Conservation (phyloP, 345 rosid genomes). For the Lumnitzera racemosa region DNA sequence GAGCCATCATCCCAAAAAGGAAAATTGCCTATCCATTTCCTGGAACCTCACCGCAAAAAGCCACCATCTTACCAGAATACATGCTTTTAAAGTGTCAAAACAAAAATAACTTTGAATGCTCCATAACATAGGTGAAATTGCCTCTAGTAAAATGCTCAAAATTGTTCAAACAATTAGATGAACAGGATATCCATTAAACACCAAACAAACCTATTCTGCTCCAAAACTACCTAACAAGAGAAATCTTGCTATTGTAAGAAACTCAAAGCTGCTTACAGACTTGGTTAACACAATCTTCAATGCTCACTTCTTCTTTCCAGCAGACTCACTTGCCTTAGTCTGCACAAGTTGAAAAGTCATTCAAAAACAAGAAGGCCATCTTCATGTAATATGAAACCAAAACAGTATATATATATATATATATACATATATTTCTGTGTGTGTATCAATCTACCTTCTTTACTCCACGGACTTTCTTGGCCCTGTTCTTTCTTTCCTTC, state of each 20-base stretch:
- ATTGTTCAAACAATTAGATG: too few species aligned
- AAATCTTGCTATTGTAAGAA: conserved; percentile 1
- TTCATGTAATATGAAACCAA: background rate
- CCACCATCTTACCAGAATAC: too few species aligned
- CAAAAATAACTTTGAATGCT: too few species aligned
- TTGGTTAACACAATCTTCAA: background rate
- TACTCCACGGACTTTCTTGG: conserved; percentile 50
- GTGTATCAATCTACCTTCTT: conserved; percentile 28
- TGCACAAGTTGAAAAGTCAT: conserved; percentile 9
- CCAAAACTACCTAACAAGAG: background rate
- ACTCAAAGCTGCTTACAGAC: background rate
- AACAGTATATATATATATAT: background rate
- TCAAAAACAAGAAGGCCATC: background rate
- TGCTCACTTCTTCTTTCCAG: conserved; percentile 46
- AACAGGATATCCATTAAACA: too few species aligned
- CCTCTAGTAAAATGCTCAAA: too few species aligned
- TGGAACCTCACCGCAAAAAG: too few species aligned
- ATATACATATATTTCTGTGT: too few species aligned
- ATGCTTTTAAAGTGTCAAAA: too few species aligned
- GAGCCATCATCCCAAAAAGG: too few species aligned
- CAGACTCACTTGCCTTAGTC: conserved; percentile 48
- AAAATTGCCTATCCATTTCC: too few species aligned
- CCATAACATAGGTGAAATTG: too few species aligned
- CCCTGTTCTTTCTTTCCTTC: conserved; percentile 47
- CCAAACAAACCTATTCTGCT: too few species aligned